Evolutionary conservation across 768 basidiomycete genomes (phyloP).

Genomic region (Leccinum aurantiacum): DNA sequence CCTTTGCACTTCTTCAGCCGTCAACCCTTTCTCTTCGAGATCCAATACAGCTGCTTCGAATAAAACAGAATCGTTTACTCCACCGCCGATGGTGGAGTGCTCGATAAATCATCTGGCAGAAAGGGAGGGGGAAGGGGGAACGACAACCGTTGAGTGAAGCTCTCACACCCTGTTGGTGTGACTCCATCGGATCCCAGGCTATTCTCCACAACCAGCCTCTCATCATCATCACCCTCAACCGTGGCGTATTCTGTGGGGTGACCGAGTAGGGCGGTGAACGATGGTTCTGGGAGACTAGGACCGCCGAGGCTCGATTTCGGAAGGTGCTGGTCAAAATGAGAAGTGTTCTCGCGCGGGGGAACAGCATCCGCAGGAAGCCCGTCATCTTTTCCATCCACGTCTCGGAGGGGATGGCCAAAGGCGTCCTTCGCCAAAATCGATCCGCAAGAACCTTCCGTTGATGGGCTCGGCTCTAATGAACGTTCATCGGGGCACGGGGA

Average conservation of each 20-base stretch:
- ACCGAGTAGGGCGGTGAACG: neutral
- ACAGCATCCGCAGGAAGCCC: neutral
- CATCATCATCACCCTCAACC: neutral
- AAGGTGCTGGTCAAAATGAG: neutral
- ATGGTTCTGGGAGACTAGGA: neutral
- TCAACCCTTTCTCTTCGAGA: neutral
- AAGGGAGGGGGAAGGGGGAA: slow-evolving; percentile 23
- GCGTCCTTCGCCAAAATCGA: neutral
- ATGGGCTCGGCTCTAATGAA: neutral
- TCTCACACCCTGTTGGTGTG: neutral
- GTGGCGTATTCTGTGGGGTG: neutral
- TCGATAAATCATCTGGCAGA: slow-evolving; percentile 6
- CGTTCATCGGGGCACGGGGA: neutral
- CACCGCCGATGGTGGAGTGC: neutral
- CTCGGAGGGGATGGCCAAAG: neutral
- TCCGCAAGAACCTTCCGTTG: neutral
- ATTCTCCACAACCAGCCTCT: neutral
- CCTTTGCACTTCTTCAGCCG: slow-evolving; percentile 2
- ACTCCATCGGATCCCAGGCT: slow-evolving; percentile 1
- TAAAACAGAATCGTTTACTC: neutral
- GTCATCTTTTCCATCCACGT: neutral
- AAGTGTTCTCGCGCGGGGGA: neutral
- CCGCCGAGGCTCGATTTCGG: neutral
- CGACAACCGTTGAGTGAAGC: slow-evolving; percentile 14
- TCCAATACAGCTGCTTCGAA: neutral